These are phyloP conservation scores for Hymenoscyphus fructigenus DNA, from an alignment of 2,329 filamentous ascomycete genomes.

Conservation along the genomic window DNA sequence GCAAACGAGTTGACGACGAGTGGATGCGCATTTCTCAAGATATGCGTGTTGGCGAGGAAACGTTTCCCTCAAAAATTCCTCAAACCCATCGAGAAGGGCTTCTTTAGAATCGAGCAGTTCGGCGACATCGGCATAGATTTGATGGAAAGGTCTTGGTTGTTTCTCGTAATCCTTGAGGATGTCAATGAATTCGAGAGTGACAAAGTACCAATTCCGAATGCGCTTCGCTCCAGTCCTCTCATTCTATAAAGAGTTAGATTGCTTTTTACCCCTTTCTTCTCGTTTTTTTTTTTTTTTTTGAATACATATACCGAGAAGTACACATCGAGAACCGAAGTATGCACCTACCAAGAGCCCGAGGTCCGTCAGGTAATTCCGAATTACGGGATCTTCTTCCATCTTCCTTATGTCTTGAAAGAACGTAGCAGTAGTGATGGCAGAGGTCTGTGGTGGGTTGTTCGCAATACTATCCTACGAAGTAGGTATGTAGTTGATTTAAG, in stretches of 20 bases:
- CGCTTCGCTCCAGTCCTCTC: neutral
- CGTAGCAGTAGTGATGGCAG: no score
- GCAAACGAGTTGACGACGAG: conserved; percentile 7
- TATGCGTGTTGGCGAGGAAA: conserved; percentile 7
- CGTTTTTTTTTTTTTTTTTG: no score
- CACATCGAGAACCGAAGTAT: no score
- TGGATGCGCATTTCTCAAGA: neutral
- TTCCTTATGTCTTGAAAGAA: neutral
- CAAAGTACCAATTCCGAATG: neutral
- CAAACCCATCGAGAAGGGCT: conserved; percentile 10
- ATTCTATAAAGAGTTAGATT: no score
- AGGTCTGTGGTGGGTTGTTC: no score
- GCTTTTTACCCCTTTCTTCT: no score
- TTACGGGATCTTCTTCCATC: neutral
- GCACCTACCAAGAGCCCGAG: neutral
- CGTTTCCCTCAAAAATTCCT: conserved; percentile 13
- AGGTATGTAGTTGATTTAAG: neutral
- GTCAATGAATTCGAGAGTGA: neutral
- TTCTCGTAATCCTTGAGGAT: conserved; percentile 3
- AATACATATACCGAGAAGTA: no score
- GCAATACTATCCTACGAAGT: neutral
- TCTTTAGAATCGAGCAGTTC: conserved; percentile 7
- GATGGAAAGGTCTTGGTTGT: conserved; percentile 1
- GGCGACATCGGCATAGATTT: neutral
- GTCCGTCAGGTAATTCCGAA: neutral